Percentiles rank a stretch among this genome's conserved stretches.
Evolutionary conservation across 202 grass and related monocot genomes (phyloP).

Genomic region (Setaria viridis): DNA sequence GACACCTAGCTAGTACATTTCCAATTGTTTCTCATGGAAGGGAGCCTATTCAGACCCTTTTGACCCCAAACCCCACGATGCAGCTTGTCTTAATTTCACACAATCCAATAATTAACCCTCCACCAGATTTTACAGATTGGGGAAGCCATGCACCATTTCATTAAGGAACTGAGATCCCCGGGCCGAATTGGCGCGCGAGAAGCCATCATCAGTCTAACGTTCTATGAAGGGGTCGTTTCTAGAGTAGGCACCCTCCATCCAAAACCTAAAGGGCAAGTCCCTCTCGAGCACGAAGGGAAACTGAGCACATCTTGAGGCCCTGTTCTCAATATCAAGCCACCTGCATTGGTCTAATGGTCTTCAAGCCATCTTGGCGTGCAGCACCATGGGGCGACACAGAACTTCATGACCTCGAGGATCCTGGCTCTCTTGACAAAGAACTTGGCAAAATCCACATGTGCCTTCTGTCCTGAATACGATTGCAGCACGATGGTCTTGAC

Average conservation of each 20-base stretch:
- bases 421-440: slow-evolving; percentile 3
- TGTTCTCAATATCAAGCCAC: background rate
- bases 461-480: background rate
- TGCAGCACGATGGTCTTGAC: background rate
- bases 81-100: no score
- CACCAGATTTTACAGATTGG: no score
- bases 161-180: no score
- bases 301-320: background rate
- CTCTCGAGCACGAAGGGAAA: background rate
- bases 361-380: background rate
- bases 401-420: background rate
- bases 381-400: no score
- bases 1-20: no score
- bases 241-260: background rate
- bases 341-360: background rate
- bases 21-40: no score
- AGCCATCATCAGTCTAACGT: background rate
- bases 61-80: background rate
- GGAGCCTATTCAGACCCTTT: no score
- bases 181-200: no score
- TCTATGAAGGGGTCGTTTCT: background rate
- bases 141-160: no score
- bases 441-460: background rate
- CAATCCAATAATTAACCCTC: no score
- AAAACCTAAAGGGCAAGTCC: background rate